phyloP scores from a whole-genome alignment of 2,329 filamentous ascomycete genomes.

The Periglandula ipomoeae region DNA sequence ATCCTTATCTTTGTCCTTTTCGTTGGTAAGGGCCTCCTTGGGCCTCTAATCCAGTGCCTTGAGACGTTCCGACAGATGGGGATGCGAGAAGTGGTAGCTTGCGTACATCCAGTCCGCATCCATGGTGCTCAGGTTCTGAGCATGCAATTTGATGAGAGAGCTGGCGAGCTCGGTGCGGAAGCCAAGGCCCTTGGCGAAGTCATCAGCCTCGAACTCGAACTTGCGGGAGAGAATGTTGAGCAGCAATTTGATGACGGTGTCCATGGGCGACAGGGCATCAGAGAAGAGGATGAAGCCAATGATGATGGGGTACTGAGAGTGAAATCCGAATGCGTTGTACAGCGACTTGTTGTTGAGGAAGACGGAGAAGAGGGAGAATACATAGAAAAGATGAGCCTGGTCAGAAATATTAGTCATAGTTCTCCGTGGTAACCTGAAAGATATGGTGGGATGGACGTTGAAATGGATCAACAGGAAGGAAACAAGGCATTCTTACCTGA shows the following conservation, averaged over 20 bases:
- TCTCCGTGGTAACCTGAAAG: too few species aligned
- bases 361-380: conserved; percentile 91
- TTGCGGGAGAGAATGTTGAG: conserved; percentile 94
- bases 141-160: conserved; percentile 92
- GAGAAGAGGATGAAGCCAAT: conserved; percentile 97
- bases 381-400: conserved; percentile 88
- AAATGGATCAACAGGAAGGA: neutral
- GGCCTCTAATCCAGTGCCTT: conserved; percentile 85
- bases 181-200: conserved; percentile 76
- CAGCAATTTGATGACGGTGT: conserved; percentile 85
- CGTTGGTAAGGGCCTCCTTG: conserved; percentile 34
- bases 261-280: conserved; percentile 88
- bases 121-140: conserved; percentile 97
- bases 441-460: too few species aligned
- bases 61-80: conserved; percentile 86
- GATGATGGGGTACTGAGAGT: conserved; percentile 76
- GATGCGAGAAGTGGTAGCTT: conserved; percentile 97
- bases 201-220: conserved; percentile 94
- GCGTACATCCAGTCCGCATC: conserved; percentile 98
- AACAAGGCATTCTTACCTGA: conserved; percentile 43
- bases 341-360: conserved; percentile 94
- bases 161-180: conserved; percentile 75
- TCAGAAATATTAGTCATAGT: too few species aligned
- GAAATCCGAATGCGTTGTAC: conserved; percentile 86
- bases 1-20: conserved; percentile 29